Evolutionary conservation across 139 green algal species (phyloP).

Genomic region (Micractinium sp.): DNA sequence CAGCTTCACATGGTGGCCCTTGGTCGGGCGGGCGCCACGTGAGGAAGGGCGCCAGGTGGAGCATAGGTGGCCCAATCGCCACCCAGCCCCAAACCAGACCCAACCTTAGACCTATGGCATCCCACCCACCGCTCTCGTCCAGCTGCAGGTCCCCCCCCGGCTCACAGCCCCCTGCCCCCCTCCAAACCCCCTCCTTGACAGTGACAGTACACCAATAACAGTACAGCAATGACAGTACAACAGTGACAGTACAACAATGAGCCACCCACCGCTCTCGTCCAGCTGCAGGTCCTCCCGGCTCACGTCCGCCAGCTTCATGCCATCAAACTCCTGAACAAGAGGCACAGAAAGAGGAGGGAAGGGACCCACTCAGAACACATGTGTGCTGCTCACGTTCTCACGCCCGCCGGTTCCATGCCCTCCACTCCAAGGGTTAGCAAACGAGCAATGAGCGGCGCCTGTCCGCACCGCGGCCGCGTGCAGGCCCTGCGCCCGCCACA

Average conservation of each 20-base stretch:
- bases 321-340: constrained; percentile 71
- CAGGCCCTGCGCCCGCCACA: too few relatives aligned
- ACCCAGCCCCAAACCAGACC: too few relatives aligned
- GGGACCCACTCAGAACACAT: not conserved
- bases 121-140: constrained; percentile 49
- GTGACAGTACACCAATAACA: not conserved
- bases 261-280: constrained; percentile 49
- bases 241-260: not conserved
- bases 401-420: too few relatives aligned
- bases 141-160: constrained; percentile 90
- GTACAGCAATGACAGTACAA: not conserved
- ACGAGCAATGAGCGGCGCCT: too few relatives aligned
- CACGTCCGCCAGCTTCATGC: constrained; percentile 92
- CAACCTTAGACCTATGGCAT: too few relatives aligned
- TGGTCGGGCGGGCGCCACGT: too few relatives aligned
- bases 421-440: too few relatives aligned
- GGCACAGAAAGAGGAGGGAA: not conserved
- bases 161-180: constrained; percentile 57
- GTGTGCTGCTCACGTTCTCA: too few relatives aligned
- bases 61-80: too few relatives aligned
- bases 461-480: too few relatives aligned
- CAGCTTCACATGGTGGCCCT: too few relatives aligned
- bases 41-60: too few relatives aligned
- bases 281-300: constrained; percentile 92
- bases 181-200: not conserved